Evolutionary conservation across 208 protist genomes (phyloP).

Genomic region (Trypanosoma scelopori): DNA sequence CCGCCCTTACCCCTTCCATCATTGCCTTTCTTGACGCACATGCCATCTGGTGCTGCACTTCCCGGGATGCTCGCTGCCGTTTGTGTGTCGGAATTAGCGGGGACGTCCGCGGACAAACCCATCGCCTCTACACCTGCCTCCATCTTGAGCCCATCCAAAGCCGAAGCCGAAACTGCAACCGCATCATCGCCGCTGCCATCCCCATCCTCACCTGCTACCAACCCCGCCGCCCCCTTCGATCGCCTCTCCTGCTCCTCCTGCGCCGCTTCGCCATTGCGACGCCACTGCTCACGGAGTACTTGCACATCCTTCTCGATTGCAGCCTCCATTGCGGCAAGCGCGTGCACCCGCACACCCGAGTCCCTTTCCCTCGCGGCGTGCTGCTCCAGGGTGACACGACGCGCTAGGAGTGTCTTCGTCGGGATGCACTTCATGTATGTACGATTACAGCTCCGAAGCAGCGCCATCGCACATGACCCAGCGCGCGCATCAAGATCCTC

Average conservation of each 20-base stretch:
- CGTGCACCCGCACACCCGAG: background rate
- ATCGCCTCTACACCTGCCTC: too few relatives aligned
- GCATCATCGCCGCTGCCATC: too few relatives aligned
- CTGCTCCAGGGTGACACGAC: constrained; percentile 30
- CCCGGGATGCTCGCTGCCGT: too few relatives aligned
- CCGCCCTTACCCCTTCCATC: background rate
- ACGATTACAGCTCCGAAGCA: constrained; percentile 36
- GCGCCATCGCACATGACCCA: constrained; percentile 22
- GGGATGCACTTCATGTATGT: constrained; percentile 37
- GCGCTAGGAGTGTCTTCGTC: constrained; percentile 30
- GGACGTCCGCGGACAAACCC: too few relatives aligned
- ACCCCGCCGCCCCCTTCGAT: background rate
- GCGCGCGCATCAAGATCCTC: constrained; percentile 35
- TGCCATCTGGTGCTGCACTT: constrained; percentile 1
- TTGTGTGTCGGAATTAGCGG: too few relatives aligned
- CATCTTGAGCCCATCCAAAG: too few relatives aligned
- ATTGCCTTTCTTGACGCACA: background rate
- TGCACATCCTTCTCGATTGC: constrained; percentile 30
- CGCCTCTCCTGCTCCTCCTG: constrained; percentile 2
- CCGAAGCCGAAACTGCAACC: too few relatives aligned
- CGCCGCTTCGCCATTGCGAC: background rate
- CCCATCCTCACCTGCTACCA: too few relatives aligned
- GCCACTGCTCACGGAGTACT: background rate
- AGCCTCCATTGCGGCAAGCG: constrained; percentile 17
- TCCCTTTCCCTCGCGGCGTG: constrained; percentile 25